Percentiles rank a stretch among this genome's conserved stretches.
Conservation (phyloP, 2,329 filamentous ascomycete genomes). For the Pseudogymnoascus sp. region DNA sequence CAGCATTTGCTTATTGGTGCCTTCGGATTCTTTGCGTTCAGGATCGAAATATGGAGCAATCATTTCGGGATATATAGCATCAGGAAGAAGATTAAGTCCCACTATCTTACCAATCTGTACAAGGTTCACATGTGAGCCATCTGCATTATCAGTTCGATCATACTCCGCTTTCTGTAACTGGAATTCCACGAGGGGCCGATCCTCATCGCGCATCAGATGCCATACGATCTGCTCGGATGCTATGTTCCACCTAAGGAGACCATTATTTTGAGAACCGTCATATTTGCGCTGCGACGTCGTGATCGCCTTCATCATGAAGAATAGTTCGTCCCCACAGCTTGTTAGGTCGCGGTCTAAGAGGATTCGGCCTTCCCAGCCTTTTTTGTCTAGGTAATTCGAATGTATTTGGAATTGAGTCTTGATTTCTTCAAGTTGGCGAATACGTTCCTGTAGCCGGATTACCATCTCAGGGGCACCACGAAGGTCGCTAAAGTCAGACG, state of each 20-base stretch:
- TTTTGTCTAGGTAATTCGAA: conserved; percentile 73
- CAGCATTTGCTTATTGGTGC: conserved; percentile 72
- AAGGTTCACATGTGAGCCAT: conserved; percentile 91
- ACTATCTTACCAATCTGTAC: conserved; percentile 82
- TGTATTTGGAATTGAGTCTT: conserved; percentile 94
- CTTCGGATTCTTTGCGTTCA: conserved; percentile 41
- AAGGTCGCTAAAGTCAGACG: conserved; percentile 95
- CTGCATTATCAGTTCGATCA: conserved; percentile 91
- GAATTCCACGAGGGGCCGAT: conserved; percentile 84
- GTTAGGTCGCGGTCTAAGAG: conserved; percentile 83
- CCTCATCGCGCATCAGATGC: conserved; percentile 84
- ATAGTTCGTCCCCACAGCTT: conserved; percentile 89
- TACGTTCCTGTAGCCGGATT: conserved; percentile 80
- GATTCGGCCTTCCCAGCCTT: conserved; percentile 85
- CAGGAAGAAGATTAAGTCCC: conserved; percentile 79
- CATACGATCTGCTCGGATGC: conserved; percentile 94
- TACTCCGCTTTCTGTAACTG: conserved; percentile 88
- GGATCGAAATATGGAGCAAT: conserved; percentile 80
- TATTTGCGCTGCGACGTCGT: conserved; percentile 88
- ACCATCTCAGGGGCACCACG: conserved; percentile 92
- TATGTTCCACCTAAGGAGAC: conserved; percentile 84
- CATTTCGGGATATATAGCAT: conserved; percentile 94
- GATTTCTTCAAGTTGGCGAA: conserved; percentile 90
- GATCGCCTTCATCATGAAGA: conserved; percentile 99
- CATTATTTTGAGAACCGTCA: conserved; percentile 67